phyloP scores from a whole-genome alignment of 1,284 basidiomycete genomes.

The Apiotrichum gamsii region DNA sequence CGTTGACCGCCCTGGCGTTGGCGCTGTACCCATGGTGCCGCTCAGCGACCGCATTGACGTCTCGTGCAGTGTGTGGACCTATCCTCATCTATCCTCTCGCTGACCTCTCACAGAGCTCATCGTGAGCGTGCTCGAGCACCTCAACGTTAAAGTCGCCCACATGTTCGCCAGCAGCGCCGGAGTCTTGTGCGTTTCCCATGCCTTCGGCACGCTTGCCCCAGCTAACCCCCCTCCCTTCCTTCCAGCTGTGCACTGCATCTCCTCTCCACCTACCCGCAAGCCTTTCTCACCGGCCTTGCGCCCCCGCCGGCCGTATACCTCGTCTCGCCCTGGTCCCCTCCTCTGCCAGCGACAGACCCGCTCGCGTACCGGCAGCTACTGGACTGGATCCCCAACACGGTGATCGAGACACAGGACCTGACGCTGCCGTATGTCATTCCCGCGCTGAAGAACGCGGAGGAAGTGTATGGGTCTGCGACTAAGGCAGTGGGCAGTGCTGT shows the following conservation, averaged over 20 bases:
- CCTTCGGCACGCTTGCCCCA: too few species aligned
- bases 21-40: conserved; percentile 33
- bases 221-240: not conserved
- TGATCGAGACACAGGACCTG: conserved; percentile 38
- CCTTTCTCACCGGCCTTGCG: conserved; percentile 23
- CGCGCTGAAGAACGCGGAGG: conserved; percentile 8
- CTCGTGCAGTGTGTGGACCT: conserved; percentile 27
- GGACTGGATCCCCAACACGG: conserved; percentile 35
- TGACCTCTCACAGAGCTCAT: conserved; percentile 29
- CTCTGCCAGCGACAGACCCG: conserved; percentile 28
- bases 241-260: conserved; percentile 38
- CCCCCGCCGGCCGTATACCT: conserved; percentile 36
- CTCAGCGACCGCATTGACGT: conserved; percentile 30
- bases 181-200: conserved; percentile 30
- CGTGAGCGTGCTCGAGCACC: conserved; percentile 37
- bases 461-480: conserved; percentile 6
- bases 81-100: not conserved
- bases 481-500: conserved; percentile 10
- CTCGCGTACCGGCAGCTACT: conserved; percentile 37
- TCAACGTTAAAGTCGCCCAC: conserved; percentile 31
- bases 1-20: conserved; percentile 41
- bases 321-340: conserved; percentile 42
- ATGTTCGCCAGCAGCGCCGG: conserved; percentile 39
- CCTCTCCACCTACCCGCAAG: conserved; percentile 24
- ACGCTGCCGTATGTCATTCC: conserved; percentile 20